Base-by-base conservation (phyloP, 1,284 basidiomycete species). In the Apiotrichum domesticum region DNA sequence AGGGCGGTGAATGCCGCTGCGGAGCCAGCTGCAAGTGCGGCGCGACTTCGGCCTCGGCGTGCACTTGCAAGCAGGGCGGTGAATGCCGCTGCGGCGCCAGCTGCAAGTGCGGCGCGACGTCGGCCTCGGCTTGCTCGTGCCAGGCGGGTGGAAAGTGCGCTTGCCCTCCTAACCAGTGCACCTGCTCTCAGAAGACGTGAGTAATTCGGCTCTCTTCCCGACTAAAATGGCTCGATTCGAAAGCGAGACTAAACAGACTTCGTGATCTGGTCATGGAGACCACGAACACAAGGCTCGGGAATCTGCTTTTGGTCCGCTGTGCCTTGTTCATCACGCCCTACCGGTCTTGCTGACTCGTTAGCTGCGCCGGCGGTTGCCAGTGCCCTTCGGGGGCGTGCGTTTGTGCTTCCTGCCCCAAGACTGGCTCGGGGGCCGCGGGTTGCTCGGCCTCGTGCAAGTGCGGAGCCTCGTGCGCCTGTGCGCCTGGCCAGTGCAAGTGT, bases 401-500 rank as follows among this genome's bases (percentile, higher is more conserved):
- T 6, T 63, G 61, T 39, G 55, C 45, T 21, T 41, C 46, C 21
- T 61, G 57, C 59, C 55, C 58, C 46, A 66, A 62, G 50, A 60
- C 57, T 13, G 5, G 29, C 37, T 35, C 47, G 5, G 42, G 32
- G 9, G 41, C 9, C 41, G 40, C 43, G 29, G 42, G 47, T 32
- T 53, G 44, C 43, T 52, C 48, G 11, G 39, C 47, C 40, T 34
- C 34, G 5, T 47, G 48, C 47, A 32, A 45, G 35, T 58, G 65
- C 49, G 65, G 58, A 29, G 58, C 53, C 10, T 34, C 37, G 13
- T 67, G 66, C 58, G 40, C 47, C 13, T 68, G 66, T 43, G 52
- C 61, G 14, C 66, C 66, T 34, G 55, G 62, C 21, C 61, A 61
- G 52, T 69, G 67, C 58, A 52, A 55, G 44, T 69, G 65, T 41